phyloP scores from a whole-genome alignment of 2,329 filamentous ascomycete genomes.

The Allantophomopsis lycopodina region DNA sequence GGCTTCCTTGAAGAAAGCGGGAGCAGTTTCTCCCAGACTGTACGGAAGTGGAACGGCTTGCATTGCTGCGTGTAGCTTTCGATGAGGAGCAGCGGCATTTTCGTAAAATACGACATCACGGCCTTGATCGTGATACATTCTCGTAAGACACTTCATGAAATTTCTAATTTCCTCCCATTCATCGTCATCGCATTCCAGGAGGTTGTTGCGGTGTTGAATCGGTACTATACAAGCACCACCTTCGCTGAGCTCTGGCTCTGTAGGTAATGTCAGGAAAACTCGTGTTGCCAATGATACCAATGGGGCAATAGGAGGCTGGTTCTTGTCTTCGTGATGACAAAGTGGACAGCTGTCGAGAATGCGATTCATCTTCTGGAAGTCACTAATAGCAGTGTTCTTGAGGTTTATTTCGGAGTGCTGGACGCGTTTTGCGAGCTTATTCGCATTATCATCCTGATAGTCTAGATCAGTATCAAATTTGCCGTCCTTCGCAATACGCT shows the following conservation, averaged over 20 bases:
- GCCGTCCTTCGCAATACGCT: slow-evolving; percentile 84
- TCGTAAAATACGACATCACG: slow-evolving; percentile 95
- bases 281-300: slow-evolving; percentile 76
- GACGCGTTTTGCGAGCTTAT: slow-evolving; percentile 73
- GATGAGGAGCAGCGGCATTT: slow-evolving; percentile 72
- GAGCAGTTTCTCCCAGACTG: slow-evolving; percentile 78
- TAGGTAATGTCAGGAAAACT: slow-evolving; percentile 77
- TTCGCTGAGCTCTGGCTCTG: slow-evolving; percentile 73
- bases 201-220: slow-evolving; percentile 72
- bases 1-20: slow-evolving; percentile 91
- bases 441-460: slow-evolving; percentile 94
- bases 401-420: slow-evolving; percentile 81
- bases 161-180: slow-evolving; percentile 99
- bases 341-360: slow-evolving; percentile 81
- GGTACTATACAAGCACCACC: slow-evolving; percentile 84
- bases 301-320: slow-evolving; percentile 65
- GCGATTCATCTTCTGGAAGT: slow-evolving; percentile 80
- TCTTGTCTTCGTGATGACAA: slow-evolving; percentile 80
- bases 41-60: slow-evolving; percentile 79
- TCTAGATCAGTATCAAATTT: slow-evolving; percentile 90
- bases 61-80: slow-evolving; percentile 74
- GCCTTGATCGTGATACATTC: slow-evolving; percentile 89
- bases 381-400: slow-evolving; percentile 72
- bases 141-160: slow-evolving; percentile 93
- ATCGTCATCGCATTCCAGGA: slow-evolving; percentile 96